A percentile compares a stretch with the other conserved stretches of the same genome.
Evolutionary conservation across 2,329 filamentous ascomycete species (phyloP).

Genomic region (Mycosphaerella sp.): DNA sequence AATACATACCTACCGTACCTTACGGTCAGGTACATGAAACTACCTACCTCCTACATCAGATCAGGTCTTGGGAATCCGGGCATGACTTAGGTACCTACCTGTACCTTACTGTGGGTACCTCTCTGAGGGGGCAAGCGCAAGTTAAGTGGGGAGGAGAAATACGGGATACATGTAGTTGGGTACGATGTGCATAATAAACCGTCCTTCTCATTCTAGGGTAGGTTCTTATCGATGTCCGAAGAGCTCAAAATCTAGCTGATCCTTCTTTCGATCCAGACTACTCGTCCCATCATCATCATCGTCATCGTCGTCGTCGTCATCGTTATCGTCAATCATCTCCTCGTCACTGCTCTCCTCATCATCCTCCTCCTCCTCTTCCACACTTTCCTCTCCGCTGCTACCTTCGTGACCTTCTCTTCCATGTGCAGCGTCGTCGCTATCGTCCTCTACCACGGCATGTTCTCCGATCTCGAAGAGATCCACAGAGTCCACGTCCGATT

Average conservation of each 20-base stretch:
- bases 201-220: neutral
- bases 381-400: conserved; percentile 15
- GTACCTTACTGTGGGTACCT: too few relatives aligned
- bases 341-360: neutral
- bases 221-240: conserved; percentile 22
- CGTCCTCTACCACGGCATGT: conserved; percentile 28
- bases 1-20: too few relatives aligned
- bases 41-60: too few relatives aligned
- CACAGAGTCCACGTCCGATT: conserved; percentile 13
- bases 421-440: conserved; percentile 26
- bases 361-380: conserved; percentile 4
- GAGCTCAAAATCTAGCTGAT: conserved; percentile 17
- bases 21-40: too few relatives aligned
- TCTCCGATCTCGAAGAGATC: conserved; percentile 28
- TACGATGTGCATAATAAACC: too few relatives aligned
- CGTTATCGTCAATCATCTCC: conserved; percentile 2
- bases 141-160: too few relatives aligned
- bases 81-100: too few relatives aligned
- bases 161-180: too few relatives aligned
- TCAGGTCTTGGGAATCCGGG: too few relatives aligned
- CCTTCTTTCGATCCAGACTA: neutral
- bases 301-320: conserved; percentile 2
- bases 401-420: conserved; percentile 15
- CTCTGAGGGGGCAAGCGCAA: too few relatives aligned
- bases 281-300: conserved; percentile 4